A percentile compares a stretch with the other conserved stretches of the same genome.
Conservation (phyloP, 2,329 filamentous ascomycete genomes). For the Aureobasidium namibiae region DNA sequence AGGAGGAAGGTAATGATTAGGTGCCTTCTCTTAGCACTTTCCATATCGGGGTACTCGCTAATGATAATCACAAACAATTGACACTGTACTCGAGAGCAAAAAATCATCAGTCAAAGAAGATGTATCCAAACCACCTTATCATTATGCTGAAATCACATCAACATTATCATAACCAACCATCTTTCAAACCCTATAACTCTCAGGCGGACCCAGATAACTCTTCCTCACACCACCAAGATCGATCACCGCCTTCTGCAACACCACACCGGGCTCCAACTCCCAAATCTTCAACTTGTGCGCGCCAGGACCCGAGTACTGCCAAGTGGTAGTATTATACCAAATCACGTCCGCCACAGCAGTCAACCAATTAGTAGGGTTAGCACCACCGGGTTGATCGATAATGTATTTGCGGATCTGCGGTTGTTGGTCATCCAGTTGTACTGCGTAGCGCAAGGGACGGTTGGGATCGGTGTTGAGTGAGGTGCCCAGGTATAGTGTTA, state of each 20-base stretch:
- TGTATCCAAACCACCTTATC: not conserved
- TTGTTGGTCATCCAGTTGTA: slow-evolving; percentile 24
- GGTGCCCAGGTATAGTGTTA: slow-evolving; percentile 21
- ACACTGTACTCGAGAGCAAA: no score
- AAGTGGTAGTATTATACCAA: slow-evolving; percentile 40
- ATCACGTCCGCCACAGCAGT: slow-evolving; percentile 42
- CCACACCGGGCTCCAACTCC: slow-evolving; percentile 38
- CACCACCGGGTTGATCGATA: slow-evolving; percentile 20
- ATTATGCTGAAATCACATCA: not conserved
- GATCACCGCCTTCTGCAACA: slow-evolving; percentile 30
- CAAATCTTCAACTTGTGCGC: slow-evolving; percentile 38
- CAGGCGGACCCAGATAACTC: slow-evolving; percentile 30
- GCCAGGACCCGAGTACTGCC: slow-evolving; percentile 27
- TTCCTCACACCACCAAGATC: slow-evolving; percentile 26
- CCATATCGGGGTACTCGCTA: no score
- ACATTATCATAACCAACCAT: not conserved
- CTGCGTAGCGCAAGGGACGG: slow-evolving; percentile 30
- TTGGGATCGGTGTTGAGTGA: slow-evolving; percentile 23
- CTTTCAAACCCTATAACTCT: slow-evolving; percentile 23
- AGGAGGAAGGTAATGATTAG: no score
- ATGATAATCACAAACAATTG: no score
- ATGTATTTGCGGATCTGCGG: slow-evolving; percentile 22
- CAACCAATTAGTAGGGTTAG: slow-evolving; percentile 40
- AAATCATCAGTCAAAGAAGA: no score
- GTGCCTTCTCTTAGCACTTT: no score